Evolutionary conservation across 768 basidiomycete genomes (phyloP), one percentile per base, ranked within the genome.

Genomic region (Leccinum fibrillosum): DNA sequence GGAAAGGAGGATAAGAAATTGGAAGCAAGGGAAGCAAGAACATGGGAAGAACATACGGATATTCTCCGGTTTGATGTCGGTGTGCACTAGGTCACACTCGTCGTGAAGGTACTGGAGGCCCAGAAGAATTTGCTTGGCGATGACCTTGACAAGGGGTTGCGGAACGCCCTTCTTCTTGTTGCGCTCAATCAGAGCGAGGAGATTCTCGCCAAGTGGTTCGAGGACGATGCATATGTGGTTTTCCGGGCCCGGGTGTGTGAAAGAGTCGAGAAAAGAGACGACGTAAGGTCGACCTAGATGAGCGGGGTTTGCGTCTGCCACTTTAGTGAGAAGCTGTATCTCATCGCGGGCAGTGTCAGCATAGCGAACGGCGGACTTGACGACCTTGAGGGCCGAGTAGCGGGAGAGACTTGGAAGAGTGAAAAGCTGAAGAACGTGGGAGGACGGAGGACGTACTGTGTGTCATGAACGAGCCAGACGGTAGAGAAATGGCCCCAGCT

Each of bases 401-500:
- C 83, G 79, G 32, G 82, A 80, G 45, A 80, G 78, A 7, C 93
- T 95, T 65, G 25, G 37, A 26, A 47, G 39, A 37, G 62, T 61
- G 59, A 70, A 56, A 62, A 66, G 28, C 50, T 53, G 58, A 48
- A 15, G 32, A 44, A 49, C 49, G 52, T 34, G 23, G 53, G 23
- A 56, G 52, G 45, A 42, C 53, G 53, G 65, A 44, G 49, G 48
- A 81, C 90, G 69, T 64, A 92, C 90, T 83, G 75, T 26, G 77
- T 74, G 70, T 93, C 92, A 68, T 87, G 86, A 19, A 90, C 89
- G 34, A 94, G 86, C 93, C 93, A 94, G 25, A 94, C 94, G 15
- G 94, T 95, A 2, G 91, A 94, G 72, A 96, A 96, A 76, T 95
- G 93, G 39, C 94, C 94, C 94, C 94, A 96, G 57, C 90, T 92